Percentiles rank a stretch among this genome's conserved stretches.
Evolutionary conservation across 2,329 filamentous ascomycete species (phyloP).

Genomic region (Rhynchosporium graminicola): DNA sequence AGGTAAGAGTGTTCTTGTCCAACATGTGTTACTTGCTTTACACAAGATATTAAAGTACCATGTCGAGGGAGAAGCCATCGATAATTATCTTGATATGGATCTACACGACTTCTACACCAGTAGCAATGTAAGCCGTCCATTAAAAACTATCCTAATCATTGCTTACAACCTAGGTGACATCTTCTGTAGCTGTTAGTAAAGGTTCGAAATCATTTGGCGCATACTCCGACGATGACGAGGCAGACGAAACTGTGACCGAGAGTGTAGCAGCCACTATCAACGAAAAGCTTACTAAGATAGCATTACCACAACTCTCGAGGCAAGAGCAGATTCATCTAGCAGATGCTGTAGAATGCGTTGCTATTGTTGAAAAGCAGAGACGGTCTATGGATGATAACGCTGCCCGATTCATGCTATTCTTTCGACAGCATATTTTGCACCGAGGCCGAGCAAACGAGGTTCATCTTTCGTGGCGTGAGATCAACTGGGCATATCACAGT

Average conservation of each 20-base stretch:
- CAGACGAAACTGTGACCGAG: conserved; percentile 69
- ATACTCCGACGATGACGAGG: conserved; percentile 52
- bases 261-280: conserved; percentile 69
- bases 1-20: conserved; percentile 73
- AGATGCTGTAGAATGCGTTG: conserved; percentile 81
- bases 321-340: conserved; percentile 85
- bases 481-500: conserved; percentile 83
- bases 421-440: conserved; percentile 75
- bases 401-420: conserved; percentile 83
- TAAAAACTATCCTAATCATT: background rate
- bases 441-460: conserved; percentile 65
- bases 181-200: conserved; percentile 30
- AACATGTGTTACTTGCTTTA: conserved; percentile 70
- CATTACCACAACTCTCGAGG: conserved; percentile 77
- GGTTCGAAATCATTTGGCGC: conserved; percentile 48
- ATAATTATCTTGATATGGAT: conserved; percentile 71
- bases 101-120: conserved; percentile 58
- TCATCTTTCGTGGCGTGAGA: conserved; percentile 73
- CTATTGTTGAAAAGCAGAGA: conserved; percentile 81
- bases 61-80: conserved; percentile 76
- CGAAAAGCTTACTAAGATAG: conserved; percentile 72
- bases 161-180: conserved; percentile 30
- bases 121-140: conserved; percentile 33
- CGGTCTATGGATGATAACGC: conserved; percentile 90
- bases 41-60: conserved; percentile 80